Evolutionary conservation across 306 rosid species (phyloP).

Genomic region (Canavalia gladiata): DNA sequence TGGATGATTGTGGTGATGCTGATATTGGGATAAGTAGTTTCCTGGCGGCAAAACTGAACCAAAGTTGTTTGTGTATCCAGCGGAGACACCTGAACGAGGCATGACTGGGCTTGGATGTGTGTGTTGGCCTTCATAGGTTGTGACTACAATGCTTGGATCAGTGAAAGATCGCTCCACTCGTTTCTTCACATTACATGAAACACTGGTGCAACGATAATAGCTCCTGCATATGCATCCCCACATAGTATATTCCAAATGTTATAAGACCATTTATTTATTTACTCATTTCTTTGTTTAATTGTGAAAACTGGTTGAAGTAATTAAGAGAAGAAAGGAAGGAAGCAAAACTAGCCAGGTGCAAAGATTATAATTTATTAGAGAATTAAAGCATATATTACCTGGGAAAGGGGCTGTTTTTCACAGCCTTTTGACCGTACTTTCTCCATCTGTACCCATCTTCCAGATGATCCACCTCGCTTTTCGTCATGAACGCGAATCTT

Average conservation of each 20-base stretch:
- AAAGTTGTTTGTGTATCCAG: conserved; percentile 41
- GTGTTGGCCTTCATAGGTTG: conserved; percentile 97
- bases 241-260: conserved; percentile 7
- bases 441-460: conserved; percentile 99
- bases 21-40: conserved; percentile 49
- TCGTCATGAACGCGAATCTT: conserved; percentile 96
- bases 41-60: conserved; percentile 47
- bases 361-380: background rate
- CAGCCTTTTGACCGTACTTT: conserved; percentile 98
- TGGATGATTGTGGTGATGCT: conserved; percentile 36
- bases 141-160: conserved; percentile 82
- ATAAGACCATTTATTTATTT: background rate
- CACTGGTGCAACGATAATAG: conserved; percentile 93
- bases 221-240: conserved; percentile 61
- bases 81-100: conserved; percentile 59
- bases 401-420: conserved; percentile 93
- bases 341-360: conserved; percentile 4
- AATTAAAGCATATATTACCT: conserved; percentile 57
- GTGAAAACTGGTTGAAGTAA: background rate
- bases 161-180: conserved; percentile 84
- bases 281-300: background rate
- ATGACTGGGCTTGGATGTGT: conserved; percentile 76
- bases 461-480: conserved; percentile 96
- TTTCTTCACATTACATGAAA: conserved; percentile 90
- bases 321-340: conserved; percentile 5